Base-by-base conservation (phyloP, 2,329 filamentous ascomycete species). In the Graphiopsis chlorocephala region DNA sequence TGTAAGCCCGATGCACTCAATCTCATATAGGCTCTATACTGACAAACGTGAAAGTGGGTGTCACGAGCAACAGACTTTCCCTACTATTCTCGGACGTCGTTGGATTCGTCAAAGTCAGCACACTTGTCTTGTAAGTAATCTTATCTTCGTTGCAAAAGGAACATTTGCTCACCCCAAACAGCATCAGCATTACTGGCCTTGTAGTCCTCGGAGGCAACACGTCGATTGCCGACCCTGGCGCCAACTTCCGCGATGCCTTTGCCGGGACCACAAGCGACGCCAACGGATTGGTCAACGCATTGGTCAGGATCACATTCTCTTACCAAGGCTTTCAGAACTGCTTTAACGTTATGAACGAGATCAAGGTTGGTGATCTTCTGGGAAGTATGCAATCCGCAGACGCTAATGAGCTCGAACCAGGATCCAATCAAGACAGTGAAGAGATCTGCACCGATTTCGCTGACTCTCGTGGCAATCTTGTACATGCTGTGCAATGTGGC, bases 261-360 rank as follows among this genome's bases (percentile, higher is more conserved):
- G 77, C 78, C 17, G 84, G 84, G 1, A 81, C 75, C 1, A 74
- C 79, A 0, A 77, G 78, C 0, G 79, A 76, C 4, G 76, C 74
- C 3, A 82, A 83, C 65, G 82, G 83, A 28, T 75, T 87, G n/a
- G 83, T 86, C 1, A 87, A 82, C 64, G 85, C 86, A 0, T 72
- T 89, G 26, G 81, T 86, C 56, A 86, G 83, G 62, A 84, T 88
- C 62, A 71, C 65, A 47, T 64, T 66, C 25, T 64, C 65, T 58
- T 88, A 87, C 66, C 73, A 77, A 0, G 86, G 86, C 1, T 88
- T 83, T 66, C 76, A 80, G 12, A 88, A 88, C 67, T 84, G 85
- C 0, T 88, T 88, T 75, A 86, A 86, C 66, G 80, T 88, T 3
- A 83, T 85, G 64, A 87, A 87, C 61, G 86, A 88, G 73, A 82